phyloP scores from a whole-genome alignment of 2,329 filamentous ascomycete genomes.

The Epichloe baconii region DNA sequence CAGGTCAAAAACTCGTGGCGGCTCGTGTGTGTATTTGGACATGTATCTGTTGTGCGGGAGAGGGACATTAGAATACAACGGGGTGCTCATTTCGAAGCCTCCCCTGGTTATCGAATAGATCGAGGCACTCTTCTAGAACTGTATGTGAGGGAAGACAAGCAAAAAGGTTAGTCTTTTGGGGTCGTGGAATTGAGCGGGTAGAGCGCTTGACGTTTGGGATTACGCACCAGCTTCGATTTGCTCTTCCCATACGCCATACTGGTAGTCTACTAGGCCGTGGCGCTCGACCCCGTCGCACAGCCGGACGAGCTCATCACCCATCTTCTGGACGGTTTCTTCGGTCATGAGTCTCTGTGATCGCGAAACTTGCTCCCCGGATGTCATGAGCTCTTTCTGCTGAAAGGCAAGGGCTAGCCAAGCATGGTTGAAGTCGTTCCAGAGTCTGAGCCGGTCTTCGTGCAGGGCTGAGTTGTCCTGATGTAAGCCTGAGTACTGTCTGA shows the following conservation, averaged over 20 bases:
- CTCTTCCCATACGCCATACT: constrained; percentile 94
- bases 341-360: constrained; percentile 52
- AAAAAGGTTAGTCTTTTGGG: not conserved
- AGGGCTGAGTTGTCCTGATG: constrained; percentile 68
- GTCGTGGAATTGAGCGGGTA: too few relatives aligned
- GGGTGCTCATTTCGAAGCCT: not conserved
- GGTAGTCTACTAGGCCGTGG: constrained; percentile 91
- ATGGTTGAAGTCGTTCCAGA: constrained; percentile 92
- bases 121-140: constrained; percentile 6
- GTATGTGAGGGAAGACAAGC: not conserved
- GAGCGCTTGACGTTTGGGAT: not conserved
- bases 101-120: constrained; percentile 1
- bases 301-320: constrained; percentile 70
- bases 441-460: constrained; percentile 61
- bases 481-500: constrained; percentile 40
- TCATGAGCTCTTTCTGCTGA: constrained; percentile 66
- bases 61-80: not conserved
- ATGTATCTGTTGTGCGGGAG: too few relatives aligned
- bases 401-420: constrained; percentile 79
- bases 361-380: constrained; percentile 42
- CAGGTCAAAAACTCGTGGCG: not conserved
- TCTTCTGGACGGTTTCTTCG: constrained; percentile 55
- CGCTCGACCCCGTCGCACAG: constrained; percentile 80
- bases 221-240: constrained; percentile 68
- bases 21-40: too few relatives aligned